Base-by-base conservation (phyloP, 2,329 filamentous ascomycete species). In the Aschersonia sp. region DNA sequence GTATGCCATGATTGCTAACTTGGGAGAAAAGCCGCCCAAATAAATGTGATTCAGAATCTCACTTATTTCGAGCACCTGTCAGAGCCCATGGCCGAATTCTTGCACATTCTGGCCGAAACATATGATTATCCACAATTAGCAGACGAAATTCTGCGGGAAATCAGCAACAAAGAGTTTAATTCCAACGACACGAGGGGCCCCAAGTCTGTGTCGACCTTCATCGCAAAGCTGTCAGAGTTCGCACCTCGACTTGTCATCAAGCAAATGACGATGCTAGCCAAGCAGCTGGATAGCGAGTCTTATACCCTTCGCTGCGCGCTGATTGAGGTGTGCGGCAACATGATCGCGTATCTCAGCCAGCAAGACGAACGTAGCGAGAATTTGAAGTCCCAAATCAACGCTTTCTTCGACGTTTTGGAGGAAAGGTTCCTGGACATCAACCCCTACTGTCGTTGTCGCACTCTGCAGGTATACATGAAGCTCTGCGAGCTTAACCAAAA, bases 21-120 rank as follows among this genome's bases (percentile, higher is more conserved):
- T 22, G 14, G n/a, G 2, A 42, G 11, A 14, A 7, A 57, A 94
- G 87, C 86, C 46, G 92, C 92, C 2, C 92, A 98, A 73, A 97
- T 94, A 44, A 94, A 89, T 43, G 94, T 98, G 58, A 89, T 97
- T 47, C 92, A 98, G 64, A 97, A 92, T 60, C 69, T 98, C 55
- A 95, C 92, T 5, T 98, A 98, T 63, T 98, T 97, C 58, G 92
- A 98, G 66, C 92, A 98, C 64, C 70, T 98, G n/a, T 90, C 92
- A 0, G 92, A 98, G 60, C 92, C 92, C 1, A 98, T 98, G 92
- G 92, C 92, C 33, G 94, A 98, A 63, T 95, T 98, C 57, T 70
- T 98, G 5, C 87, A 97, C 57, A 98, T 97, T 58, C 72, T 98
- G 30, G 83, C 89, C 1, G 89, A 97, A 62, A 90, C 96, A 68